A percentile compares a stretch with the other conserved stretches of the same genome.
Conservation (phyloP, 2,329 filamentous ascomycete genomes). For the Alternaria atra region DNA sequence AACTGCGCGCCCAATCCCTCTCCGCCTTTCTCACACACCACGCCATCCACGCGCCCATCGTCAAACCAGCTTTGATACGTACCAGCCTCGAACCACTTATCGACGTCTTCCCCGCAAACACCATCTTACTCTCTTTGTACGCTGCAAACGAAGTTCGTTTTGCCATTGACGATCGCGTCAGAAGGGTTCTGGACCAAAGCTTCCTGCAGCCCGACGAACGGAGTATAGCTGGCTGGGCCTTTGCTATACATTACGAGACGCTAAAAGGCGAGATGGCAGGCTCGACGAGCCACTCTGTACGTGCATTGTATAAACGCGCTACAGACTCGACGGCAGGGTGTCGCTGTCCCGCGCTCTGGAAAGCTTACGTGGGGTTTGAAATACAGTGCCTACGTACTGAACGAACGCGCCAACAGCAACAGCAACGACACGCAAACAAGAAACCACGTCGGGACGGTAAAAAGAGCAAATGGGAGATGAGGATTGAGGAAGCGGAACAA, state of each 20-base stretch:
- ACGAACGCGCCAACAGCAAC: constrained; percentile 7
- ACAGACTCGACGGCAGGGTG: constrained; percentile 45
- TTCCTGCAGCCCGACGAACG: constrained; percentile 43
- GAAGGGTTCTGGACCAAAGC: constrained; percentile 65
- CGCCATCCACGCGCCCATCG: constrained; percentile 68
- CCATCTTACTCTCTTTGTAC: constrained; percentile 75
- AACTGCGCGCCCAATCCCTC: constrained; percentile 74
- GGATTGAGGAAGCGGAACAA: constrained; percentile 43
- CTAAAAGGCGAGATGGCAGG: constrained; percentile 53
- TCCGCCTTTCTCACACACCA: constrained; percentile 73
- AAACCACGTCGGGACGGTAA: constrained; percentile 27
- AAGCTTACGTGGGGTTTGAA: constrained; percentile 46
- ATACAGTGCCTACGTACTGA: constrained; percentile 26
- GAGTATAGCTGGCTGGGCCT: constrained; percentile 61
- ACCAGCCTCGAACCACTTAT: constrained; percentile 69
- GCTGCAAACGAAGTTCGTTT: constrained; percentile 78
- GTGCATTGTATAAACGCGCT: constrained; percentile 65
- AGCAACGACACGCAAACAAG: constrained; percentile 2
- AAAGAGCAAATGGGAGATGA: constrained; percentile 29
- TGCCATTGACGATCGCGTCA: constrained; percentile 78
- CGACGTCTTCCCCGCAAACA: constrained; percentile 75
- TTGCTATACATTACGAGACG: constrained; percentile 65
- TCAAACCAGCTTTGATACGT: constrained; percentile 73
- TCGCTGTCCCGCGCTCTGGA: constrained; percentile 45
- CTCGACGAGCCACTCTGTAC: constrained; percentile 61